A percentile compares a stretch with the other conserved stretches of the same genome.
phyloP scores from a whole-genome alignment of 2,329 filamentous ascomycete species.

The Penicillium sclerotiorum region DNA sequence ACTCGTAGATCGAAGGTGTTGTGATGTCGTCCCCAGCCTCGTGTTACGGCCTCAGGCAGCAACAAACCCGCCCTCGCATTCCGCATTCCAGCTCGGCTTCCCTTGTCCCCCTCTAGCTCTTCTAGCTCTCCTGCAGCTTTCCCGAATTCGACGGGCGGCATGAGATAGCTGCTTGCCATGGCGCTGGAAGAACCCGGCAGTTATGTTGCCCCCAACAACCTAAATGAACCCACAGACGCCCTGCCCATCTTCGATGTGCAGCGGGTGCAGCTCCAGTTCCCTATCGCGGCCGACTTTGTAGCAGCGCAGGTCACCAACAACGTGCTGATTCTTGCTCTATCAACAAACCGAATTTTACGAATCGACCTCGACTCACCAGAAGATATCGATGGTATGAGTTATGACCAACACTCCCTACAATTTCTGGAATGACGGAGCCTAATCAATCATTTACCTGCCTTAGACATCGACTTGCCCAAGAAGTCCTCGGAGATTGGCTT shows the following conservation, averaged over 20 bases:
- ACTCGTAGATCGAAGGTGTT: too few relatives aligned
- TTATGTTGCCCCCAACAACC: conserved; percentile 68
- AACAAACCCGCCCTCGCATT: conserved; percentile 2
- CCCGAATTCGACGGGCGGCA: conserved; percentile 27
- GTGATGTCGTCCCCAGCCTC: neutral
- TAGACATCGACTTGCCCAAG: conserved; percentile 96
- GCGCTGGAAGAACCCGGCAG: conserved; percentile 71
- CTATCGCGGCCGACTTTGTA: conserved; percentile 91
- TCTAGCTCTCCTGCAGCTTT: conserved; percentile 14
- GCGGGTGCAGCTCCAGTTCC: conserved; percentile 89
- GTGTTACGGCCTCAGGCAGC: conserved; percentile 13
- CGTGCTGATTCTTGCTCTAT: conserved; percentile 87
- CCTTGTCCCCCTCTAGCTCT: conserved; percentile 19
- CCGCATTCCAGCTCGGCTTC: conserved; percentile 24
- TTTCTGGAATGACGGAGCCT: conserved; percentile 14
- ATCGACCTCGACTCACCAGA: conserved; percentile 93
- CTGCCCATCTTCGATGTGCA: conserved; percentile 95
- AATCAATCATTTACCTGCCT: conserved; percentile 19
- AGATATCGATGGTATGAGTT: conserved; percentile 79
- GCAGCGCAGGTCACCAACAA: conserved; percentile 97
- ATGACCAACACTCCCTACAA: conserved; percentile 11
- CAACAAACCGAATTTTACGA: conserved; percentile 86
- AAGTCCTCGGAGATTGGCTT: conserved; percentile 87
- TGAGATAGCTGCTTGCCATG: conserved; percentile 55
- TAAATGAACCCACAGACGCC: conserved; percentile 63